Evolutionary conservation across 78 protist species (phyloP).

Genomic region (Salpingoeca rosetta): DNA sequence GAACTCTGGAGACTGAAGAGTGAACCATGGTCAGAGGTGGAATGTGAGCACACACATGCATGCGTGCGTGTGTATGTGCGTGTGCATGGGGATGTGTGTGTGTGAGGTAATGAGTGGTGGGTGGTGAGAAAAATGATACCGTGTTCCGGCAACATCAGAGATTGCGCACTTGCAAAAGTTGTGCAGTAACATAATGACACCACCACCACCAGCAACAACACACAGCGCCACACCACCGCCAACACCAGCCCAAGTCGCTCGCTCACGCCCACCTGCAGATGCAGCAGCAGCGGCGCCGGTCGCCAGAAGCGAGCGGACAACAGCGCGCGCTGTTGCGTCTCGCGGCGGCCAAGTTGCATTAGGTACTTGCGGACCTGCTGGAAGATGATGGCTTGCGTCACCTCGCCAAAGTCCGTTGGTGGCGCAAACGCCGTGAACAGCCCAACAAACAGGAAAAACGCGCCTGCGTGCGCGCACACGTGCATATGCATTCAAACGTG

Average conservation of each 20-base stretch:
- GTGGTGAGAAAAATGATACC: too few species aligned
- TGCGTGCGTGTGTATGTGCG: too few species aligned
- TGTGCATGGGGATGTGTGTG: too few species aligned
- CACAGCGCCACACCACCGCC: too few species aligned
- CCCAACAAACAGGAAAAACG: not conserved
- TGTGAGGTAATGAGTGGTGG: too few species aligned
- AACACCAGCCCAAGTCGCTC: not conserved
- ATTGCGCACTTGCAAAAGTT: not conserved
- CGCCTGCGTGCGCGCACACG: too few species aligned
- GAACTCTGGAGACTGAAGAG: not conserved
- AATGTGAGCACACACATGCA: too few species aligned
- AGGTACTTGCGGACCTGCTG: not conserved
- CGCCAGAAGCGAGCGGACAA: not conserved
- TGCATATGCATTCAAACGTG: too few species aligned
- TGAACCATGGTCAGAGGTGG: too few species aligned
- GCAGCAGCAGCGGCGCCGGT: not conserved
- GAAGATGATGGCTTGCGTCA: not conserved
- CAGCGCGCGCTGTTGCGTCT: not conserved
- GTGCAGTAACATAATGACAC: not conserved
- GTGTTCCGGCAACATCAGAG: too few species aligned
- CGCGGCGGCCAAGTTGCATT: not conserved
- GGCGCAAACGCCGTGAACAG: not conserved
- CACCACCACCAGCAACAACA: not conserved
- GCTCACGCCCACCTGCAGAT: not conserved
- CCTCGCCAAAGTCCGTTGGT: not conserved